phyloP scores from a whole-genome alignment of 495 filamentous ascomycete genomes.

The Astrocystis sublimbata region DNA sequence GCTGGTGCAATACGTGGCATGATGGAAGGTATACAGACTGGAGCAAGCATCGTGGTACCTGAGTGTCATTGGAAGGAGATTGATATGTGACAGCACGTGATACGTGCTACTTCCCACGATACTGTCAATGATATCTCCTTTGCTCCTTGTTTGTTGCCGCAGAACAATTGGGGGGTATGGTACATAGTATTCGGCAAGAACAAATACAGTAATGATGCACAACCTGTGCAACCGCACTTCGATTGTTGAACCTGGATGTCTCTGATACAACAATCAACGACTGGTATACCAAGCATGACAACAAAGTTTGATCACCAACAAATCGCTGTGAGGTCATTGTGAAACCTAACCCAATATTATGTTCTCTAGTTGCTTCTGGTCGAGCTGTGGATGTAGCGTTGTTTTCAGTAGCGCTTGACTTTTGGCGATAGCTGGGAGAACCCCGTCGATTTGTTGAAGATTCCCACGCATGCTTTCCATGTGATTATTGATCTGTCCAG shows the following conservation, averaged over 20 bases:
- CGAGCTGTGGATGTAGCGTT: slow-evolving; percentile 45
- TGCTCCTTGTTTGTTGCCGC: not conserved
- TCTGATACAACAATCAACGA: not conserved
- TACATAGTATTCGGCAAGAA: not conserved
- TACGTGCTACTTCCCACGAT: not conserved
- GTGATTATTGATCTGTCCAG: slow-evolving; percentile 46
- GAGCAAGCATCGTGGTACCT: not conserved
- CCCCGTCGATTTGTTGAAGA: slow-evolving; percentile 51
- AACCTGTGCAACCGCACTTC: slow-evolving; percentile 5
- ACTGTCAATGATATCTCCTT: not conserved
- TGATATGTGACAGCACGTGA: not conserved
- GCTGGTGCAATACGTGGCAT: not conserved
- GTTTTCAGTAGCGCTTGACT: slow-evolving; percentile 45
- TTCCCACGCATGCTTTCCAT: slow-evolving; percentile 62
- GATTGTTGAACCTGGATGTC: not conserved
- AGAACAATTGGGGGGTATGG: not conserved
- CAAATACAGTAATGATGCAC: not conserved
- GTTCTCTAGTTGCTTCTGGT: slow-evolving; percentile 45
- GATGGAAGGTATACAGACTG: slow-evolving; percentile 5
- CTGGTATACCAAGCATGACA: not conserved
- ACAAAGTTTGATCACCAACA: not conserved
- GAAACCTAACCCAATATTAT: slow-evolving; percentile 37
- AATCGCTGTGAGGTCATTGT: slow-evolving; percentile 2
- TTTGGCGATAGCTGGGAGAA: slow-evolving; percentile 43
- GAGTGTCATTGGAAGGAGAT: slow-evolving; percentile 8